Conservation (phyloP, 164 flowering plant species). For the Kingdonia uniflora region DNA sequence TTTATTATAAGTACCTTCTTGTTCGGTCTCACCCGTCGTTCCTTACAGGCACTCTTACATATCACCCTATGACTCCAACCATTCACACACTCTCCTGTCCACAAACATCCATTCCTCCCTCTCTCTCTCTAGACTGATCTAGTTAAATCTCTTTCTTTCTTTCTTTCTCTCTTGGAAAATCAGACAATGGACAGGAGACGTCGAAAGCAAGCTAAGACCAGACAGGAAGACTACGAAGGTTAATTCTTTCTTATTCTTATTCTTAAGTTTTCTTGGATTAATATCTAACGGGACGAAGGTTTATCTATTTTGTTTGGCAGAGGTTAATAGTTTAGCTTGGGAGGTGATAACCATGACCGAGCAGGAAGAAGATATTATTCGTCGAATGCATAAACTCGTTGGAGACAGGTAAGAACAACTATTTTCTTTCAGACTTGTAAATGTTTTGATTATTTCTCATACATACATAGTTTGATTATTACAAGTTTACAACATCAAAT, state of each 20-base stretch:
- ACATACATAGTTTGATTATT: too few species aligned
- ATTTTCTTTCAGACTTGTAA: neutral
- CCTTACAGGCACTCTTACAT: neutral
- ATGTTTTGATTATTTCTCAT: too few species aligned
- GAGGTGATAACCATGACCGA: slow-evolving; percentile 20
- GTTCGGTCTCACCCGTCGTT: slow-evolving; percentile 1
- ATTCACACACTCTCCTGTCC: too few species aligned
- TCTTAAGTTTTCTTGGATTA: neutral
- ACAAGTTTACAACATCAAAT: too few species aligned
- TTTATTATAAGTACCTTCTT: neutral
- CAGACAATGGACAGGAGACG: slow-evolving; percentile 33
- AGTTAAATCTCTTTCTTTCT: neutral
- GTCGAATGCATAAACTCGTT: slow-evolving; percentile 30
- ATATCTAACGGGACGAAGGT: neutral
- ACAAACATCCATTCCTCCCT: neutral
- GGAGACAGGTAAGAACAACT: slow-evolving; percentile 22
- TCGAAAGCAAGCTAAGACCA: slow-evolving; percentile 31
- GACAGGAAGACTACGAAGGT: slow-evolving; percentile 28
- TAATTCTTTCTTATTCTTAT: neutral
- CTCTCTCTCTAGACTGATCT: neutral
- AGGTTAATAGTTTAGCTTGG: slow-evolving; percentile 43
- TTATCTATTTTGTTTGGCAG: slow-evolving; percentile 19
- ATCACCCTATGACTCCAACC: neutral
- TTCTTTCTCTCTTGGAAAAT: slow-evolving; percentile 2
- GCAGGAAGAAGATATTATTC: slow-evolving; percentile 33